A percentile compares a stretch with the other conserved stretches of the same genome.
phyloP scores from a whole-genome alignment of 495 filamentous ascomycete genomes.

The Talaromyces trachyspermus region DNA sequence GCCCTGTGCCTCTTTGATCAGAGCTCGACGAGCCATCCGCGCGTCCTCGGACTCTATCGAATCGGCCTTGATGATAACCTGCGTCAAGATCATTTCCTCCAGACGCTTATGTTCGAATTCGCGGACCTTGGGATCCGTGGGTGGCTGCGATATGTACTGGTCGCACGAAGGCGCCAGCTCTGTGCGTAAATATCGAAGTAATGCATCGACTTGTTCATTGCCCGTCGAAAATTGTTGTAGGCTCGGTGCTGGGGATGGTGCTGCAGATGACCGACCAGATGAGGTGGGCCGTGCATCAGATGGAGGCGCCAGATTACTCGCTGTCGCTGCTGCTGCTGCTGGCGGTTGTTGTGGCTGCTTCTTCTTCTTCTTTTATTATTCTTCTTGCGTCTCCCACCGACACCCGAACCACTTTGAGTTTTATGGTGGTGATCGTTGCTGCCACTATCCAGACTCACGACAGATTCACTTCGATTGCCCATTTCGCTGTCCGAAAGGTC shows the following conservation, averaged over 20 bases:
- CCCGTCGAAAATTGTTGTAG: constrained; percentile 33
- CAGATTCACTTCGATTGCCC: constrained; percentile 13
- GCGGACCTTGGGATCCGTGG: constrained; percentile 60
- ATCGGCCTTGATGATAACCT: constrained; percentile 81
- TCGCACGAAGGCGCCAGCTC: constrained; percentile 60
- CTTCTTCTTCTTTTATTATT: constrained; percentile 33
- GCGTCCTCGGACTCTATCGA: constrained; percentile 58
- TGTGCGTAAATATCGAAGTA: constrained; percentile 59
- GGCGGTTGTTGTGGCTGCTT: constrained; percentile 26
- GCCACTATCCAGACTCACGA: constrained; percentile 11
- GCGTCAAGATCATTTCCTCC: constrained; percentile 74
- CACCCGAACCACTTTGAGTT: constrained; percentile 12
- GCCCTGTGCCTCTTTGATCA: constrained; percentile 69
- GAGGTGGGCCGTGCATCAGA: constrained; percentile 17
- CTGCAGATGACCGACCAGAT: constrained; percentile 12
- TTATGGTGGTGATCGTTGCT: constrained; percentile 9
- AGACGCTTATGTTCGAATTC: constrained; percentile 74
- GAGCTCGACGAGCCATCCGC: constrained; percentile 59
- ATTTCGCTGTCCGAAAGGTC: constrained; percentile 41
- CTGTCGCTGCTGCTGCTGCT: constrained; percentile 11
- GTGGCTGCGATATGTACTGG: constrained; percentile 57
- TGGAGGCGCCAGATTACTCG: constrained; percentile 11
- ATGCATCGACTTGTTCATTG: constrained; percentile 62
- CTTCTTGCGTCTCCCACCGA: constrained; percentile 23
- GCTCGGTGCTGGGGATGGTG: constrained; percentile 31